Conservation (phyloP, 768 basidiomycete genomes). For the Lepiota brunneoincarnata region DNA sequence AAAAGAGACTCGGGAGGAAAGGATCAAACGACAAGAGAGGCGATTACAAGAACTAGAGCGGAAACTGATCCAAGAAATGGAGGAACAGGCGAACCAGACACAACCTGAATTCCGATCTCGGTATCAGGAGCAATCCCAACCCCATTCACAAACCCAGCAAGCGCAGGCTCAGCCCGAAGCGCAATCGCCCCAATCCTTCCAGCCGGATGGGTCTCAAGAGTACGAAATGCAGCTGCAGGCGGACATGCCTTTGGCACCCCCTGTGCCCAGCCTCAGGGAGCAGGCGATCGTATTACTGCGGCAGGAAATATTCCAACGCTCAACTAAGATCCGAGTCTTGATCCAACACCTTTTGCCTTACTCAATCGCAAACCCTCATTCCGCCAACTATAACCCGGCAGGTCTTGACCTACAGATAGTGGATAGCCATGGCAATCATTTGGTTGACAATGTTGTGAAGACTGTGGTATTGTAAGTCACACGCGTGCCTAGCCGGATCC, state of each 20-base stretch:
- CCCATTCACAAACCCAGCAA: neutral
- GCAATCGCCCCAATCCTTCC: neutral
- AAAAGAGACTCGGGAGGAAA: slow-evolving; percentile 25
- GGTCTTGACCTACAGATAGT: slow-evolving; percentile 66
- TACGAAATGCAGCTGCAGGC: slow-evolving; percentile 6
- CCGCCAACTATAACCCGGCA: slow-evolving; percentile 77
- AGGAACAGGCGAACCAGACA: neutral
- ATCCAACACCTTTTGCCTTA: slow-evolving; percentile 77
- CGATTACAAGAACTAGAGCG: slow-evolving; percentile 48
- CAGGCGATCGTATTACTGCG: slow-evolving; percentile 2
- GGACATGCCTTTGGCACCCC: neutral
- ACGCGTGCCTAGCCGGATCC: neutral
- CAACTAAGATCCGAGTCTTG: slow-evolving; percentile 87
- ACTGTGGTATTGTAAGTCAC: slow-evolving; percentile 89
- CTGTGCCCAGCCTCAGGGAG: slow-evolving; percentile 1
- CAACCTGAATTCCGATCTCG: neutral
- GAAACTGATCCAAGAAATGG: neutral
- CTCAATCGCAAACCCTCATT: slow-evolving; percentile 83
- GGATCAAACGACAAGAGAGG: slow-evolving; percentile 63
- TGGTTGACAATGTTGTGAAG: slow-evolving; percentile 75
- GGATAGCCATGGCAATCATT: slow-evolving; percentile 66
- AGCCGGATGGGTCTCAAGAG: neutral
- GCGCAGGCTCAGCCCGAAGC: neutral
- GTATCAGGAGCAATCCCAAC: neutral
- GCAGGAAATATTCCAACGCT: slow-evolving; percentile 61